Percentiles rank a stretch among this genome's conserved stretches.
These are phyloP conservation scores for Phyllosticta citribraziliensis DNA, from an alignment of 2,329 filamentous ascomycete genomes.

Conservation along the genomic window DNA sequence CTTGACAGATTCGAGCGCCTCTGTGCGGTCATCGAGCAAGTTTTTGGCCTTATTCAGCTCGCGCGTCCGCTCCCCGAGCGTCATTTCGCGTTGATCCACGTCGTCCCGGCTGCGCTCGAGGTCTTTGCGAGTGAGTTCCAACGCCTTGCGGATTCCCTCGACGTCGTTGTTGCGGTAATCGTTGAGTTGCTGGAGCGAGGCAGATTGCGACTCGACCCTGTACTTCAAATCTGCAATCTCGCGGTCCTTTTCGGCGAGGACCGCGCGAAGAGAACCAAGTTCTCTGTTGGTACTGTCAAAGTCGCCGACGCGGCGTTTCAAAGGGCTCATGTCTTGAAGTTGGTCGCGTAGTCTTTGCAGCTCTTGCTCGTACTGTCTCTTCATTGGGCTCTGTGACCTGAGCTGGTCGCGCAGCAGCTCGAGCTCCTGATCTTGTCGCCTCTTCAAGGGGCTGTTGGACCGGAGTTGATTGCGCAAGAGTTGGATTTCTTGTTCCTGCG, in stretches of 20 bases:
- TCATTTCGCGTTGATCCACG: background rate
- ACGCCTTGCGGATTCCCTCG: background rate
- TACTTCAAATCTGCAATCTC: constrained; percentile 22
- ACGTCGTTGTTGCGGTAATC: constrained; percentile 12
- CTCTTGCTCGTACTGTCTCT: constrained; percentile 11
- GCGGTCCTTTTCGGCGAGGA: constrained; percentile 24
- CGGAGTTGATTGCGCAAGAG: constrained; percentile 17
- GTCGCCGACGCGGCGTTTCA: constrained; percentile 26
- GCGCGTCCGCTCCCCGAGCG: constrained; percentile 21
- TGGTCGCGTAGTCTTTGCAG: constrained; percentile 14
- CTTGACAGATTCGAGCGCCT: constrained; percentile 23
- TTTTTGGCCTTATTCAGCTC: constrained; percentile 22
- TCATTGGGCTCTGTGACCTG: constrained; percentile 13
- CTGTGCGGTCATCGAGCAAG: constrained; percentile 22
- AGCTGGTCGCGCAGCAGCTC: constrained; percentile 22
- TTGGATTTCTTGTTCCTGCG: constrained; percentile 11
- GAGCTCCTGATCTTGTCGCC: constrained; percentile 21
- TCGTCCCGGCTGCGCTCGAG: constrained; percentile 5
- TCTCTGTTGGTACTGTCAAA: constrained; percentile 23
- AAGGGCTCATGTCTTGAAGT: constrained; percentile 25
- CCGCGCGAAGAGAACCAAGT: constrained; percentile 20
- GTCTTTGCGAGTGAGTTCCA: constrained; percentile 5
- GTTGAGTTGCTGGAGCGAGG: constrained; percentile 22
- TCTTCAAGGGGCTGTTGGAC: constrained; percentile 25
- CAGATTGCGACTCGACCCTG: constrained; percentile 23